Evolutionary conservation across 768 basidiomycete genomes (phyloP).

Genomic region (Tylopilus intermedius): DNA sequence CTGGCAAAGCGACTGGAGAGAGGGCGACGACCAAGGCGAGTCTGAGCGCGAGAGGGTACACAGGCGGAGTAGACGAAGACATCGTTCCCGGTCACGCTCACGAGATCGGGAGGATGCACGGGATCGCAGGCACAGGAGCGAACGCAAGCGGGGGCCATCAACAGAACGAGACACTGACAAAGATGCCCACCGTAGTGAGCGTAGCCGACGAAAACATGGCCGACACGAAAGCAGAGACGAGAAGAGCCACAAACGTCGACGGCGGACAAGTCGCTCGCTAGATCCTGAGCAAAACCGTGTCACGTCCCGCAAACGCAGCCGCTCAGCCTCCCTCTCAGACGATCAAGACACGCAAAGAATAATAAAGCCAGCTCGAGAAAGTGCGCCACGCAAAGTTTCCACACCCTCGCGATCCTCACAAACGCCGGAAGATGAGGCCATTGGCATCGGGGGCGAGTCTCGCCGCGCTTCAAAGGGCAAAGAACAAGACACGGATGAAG

Average conservation of each 20-base stretch:
- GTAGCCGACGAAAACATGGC: constrained; percentile 22
- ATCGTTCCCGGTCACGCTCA: constrained; percentile 31
- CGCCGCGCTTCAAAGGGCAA: constrained; percentile 19
- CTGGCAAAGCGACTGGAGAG: constrained; percentile 44
- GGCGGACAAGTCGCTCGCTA: constrained; percentile 16
- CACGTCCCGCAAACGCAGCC: constrained; percentile 13
- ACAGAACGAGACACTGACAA: constrained; percentile 11
- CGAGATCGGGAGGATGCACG: constrained; percentile 15
- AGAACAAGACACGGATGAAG: constrained; percentile 6
- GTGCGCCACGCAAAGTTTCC: constrained; percentile 7
- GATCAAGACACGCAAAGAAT: constrained; percentile 4
- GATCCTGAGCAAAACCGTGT: constrained; percentile 1
- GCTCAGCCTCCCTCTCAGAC: constrained; percentile 15
- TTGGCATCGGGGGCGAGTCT: constrained; percentile 5
- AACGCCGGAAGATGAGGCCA: constrained; percentile 21
- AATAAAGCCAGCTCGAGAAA: constrained; percentile 5
- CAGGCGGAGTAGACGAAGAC: constrained; percentile 20
- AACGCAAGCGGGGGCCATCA: constrained; percentile 18
- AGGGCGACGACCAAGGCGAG: constrained; percentile 38
- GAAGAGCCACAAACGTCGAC: constrained; percentile 18
- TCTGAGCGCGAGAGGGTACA: constrained; percentile 15
- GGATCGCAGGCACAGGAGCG: constrained; percentile 19
- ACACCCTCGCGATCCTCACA: constrained; percentile 29
- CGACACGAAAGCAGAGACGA: constrained; percentile 22
- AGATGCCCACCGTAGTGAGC: constrained; percentile 14